These are phyloP conservation scores for Colletotrichum kahawae DNA, from an alignment of 2,329 filamentous ascomycete genomes.

Conservation along the genomic window DNA sequence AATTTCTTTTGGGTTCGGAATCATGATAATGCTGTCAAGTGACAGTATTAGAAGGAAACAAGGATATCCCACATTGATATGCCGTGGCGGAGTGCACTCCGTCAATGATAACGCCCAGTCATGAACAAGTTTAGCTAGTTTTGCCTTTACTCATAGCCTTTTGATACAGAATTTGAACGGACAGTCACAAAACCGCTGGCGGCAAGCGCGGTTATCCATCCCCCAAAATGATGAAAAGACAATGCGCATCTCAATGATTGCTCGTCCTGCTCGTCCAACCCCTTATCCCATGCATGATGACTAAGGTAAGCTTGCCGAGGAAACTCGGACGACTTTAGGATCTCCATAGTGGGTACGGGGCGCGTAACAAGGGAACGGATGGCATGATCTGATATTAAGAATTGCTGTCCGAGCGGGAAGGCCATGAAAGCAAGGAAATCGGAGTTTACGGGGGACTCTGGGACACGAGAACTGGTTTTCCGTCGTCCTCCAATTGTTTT, in stretches of 20 bases:
- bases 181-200: neutral
- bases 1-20: neutral
- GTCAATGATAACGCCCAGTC: neutral
- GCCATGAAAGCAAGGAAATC: neutral
- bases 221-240: neutral
- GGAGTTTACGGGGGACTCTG: neutral
- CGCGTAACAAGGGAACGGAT: neutral
- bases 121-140: neutral
- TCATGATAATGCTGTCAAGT: neutral
- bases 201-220: neutral
- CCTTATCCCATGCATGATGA: conserved; percentile 6
- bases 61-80: neutral
- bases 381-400: conserved; percentile 8
- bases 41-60: neutral
- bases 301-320: neutral
- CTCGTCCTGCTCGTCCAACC: neutral
- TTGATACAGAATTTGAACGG: neutral
- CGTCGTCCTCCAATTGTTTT: neutral
- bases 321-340: conserved; percentile 5
- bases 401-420: neutral
- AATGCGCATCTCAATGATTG: neutral
- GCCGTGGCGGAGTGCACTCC: neutral
- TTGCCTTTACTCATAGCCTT: neutral
- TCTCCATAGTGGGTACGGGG: conserved; percentile 5
- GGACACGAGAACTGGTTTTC: neutral